Evolutionary conservation across 495 filamentous ascomycete species (phyloP).

Genomic region (Aspergillus biplanus): DNA sequence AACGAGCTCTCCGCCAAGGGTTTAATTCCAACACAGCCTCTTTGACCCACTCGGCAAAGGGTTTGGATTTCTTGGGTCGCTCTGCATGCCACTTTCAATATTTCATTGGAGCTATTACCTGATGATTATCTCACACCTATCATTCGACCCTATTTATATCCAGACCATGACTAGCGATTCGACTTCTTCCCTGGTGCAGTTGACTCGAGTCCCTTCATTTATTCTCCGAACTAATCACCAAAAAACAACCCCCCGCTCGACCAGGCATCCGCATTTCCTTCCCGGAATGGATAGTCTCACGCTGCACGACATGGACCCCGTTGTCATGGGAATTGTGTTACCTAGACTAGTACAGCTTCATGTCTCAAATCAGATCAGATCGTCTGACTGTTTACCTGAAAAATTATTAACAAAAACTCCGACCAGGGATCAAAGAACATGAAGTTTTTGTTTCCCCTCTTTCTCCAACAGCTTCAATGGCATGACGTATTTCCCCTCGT

Average conservation of each 20-base stretch:
- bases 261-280: slow-evolving; percentile 2
- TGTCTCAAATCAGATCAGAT: too few species aligned
- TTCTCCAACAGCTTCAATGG: too few species aligned
- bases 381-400: too few species aligned
- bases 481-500: too few species aligned
- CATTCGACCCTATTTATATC: background rate
- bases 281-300: background rate
- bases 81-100: background rate
- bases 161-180: background rate
- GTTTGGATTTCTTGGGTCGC: background rate
- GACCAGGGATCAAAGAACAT: too few species aligned
- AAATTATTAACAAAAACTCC: too few species aligned
- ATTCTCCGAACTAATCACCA: background rate
- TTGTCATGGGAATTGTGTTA: too few species aligned
- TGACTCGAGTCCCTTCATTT: background rate
- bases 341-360: too few species aligned
- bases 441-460: too few species aligned
- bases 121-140: background rate
- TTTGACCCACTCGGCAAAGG: background rate
- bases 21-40: background rate
- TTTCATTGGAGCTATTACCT: background rate
- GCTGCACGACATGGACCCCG: background rate
- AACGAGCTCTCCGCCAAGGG: background rate
- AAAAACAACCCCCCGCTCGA: background rate
- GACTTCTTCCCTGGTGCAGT: background rate